Evolutionary conservation across 75 land plant genomes (phyloP), one percentile per base, ranked within the genome.

Genomic region (Cryptomeria japonica): DNA sequence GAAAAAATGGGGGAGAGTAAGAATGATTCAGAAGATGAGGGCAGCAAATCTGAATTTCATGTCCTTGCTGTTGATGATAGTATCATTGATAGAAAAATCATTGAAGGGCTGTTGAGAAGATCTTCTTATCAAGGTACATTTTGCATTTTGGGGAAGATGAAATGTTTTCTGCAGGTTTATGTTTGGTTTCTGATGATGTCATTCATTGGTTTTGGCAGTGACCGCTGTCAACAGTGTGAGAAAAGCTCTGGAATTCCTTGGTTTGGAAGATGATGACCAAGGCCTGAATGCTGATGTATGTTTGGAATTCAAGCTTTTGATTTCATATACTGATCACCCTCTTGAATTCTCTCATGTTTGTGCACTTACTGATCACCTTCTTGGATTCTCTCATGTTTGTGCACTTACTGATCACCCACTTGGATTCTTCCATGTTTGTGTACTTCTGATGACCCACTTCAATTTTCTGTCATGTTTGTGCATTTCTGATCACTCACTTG

Each of bases 11-110:
- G 16, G 55, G 1, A 51, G 14, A 51, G 16, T 14, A 12, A 51
- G 55, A 51, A 51, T 51, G 55, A 51, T 51, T 13, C 16, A 14
- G 55, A 12, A 79, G 46, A 79, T 37, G 46, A 39, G 13, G 42
- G 7, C 22, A 12, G 4, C 11, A 51, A 34, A 46, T 84, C 37
- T 34, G 53, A 84, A 42, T 84, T 86, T 51, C 95, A 94, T 86
- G 95, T 95, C 18, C 93, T 95, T 11, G 96, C 96, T 37, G 96
- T 95, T 64, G 96, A 95, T 88, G 96, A 95, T 58, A 95, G 93
- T 88, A 70, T 91, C 7, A 87, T 94, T 31, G 96, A 95, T 72
- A 90, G 94, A 39, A 94, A 90, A 70, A 92, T 95, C 78, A 93
- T 95, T 31, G 96, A 95, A 83, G 88, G 89, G 22, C 86, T 95